Evolutionary conservation across 345 rosid genomes (phyloP).

Genomic region (Dipteronia sinensis): DNA sequence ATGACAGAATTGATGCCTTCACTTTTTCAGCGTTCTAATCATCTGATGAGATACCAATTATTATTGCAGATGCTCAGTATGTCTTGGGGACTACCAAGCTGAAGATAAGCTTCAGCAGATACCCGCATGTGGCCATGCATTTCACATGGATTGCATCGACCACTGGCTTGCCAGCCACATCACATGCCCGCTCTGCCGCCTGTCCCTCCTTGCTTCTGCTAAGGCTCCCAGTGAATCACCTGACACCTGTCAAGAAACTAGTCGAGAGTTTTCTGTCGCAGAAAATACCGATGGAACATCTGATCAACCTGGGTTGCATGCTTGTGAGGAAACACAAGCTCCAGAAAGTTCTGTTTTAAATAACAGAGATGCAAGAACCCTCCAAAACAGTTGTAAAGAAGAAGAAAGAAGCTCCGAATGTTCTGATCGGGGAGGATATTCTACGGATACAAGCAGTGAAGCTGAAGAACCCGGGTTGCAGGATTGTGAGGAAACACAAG

Average conservation of each 20-base stretch:
- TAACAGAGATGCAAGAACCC: slow-evolving; percentile 17
- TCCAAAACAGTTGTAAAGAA: slow-evolving; percentile 14
- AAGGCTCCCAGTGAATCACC: slow-evolving; percentile 30
- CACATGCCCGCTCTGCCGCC: slow-evolving; percentile 95
- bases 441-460: slow-evolving; percentile 17
- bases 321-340: slow-evolving; percentile 29
- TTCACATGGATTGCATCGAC: slow-evolving; percentile 94
- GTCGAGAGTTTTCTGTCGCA: slow-evolving; percentile 21
- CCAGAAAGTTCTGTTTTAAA: slow-evolving; percentile 22
- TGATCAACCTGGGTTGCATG: slow-evolving; percentile 20
- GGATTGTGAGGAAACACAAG: slow-evolving; percentile 29
- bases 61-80: slow-evolving; percentile 70
- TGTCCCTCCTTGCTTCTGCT: slow-evolving; percentile 58
- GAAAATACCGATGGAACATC: slow-evolving; percentile 24
- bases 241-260: slow-evolving; percentile 32
- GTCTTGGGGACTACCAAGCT: slow-evolving; percentile 79
- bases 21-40: neutral
- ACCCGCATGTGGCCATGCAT: slow-evolving; percentile 80
- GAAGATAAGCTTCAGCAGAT: slow-evolving; percentile 87
- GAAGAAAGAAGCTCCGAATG: slow-evolving; percentile 24
- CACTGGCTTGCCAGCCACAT: slow-evolving; percentile 79
- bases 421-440: slow-evolving; percentile 22
- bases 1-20: neutral
- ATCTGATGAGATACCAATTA: slow-evolving; percentile 5
- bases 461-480: slow-evolving; percentile 18